Conservation (phyloP, 2,329 filamentous ascomycete species). For the Aspergillus intermedius region DNA sequence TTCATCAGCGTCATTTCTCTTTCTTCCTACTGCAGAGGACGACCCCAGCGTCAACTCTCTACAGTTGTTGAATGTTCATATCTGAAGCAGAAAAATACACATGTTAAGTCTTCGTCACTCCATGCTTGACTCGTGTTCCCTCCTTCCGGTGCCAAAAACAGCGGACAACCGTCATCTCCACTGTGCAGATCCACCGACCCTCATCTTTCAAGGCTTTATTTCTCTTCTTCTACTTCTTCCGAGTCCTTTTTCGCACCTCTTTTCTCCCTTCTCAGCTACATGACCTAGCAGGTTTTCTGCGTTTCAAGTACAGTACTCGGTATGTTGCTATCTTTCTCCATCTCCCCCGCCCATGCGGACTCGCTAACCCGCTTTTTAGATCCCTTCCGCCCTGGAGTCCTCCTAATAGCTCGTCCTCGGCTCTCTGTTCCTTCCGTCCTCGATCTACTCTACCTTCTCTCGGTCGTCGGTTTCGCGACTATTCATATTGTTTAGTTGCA, state of each 20-base stretch:
- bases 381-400: background rate
- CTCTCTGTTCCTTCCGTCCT: slow-evolving; percentile 6
- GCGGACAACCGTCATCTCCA: slow-evolving; percentile 18
- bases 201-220: slow-evolving; percentile 21
- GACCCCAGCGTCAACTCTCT: background rate
- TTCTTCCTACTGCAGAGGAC: background rate
- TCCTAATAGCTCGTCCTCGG: slow-evolving; percentile 2
- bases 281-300: slow-evolving; percentile 10
- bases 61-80: too few relatives aligned
- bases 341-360: background rate
- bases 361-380: slow-evolving; percentile 4
- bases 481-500: background rate
- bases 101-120: too few relatives aligned
- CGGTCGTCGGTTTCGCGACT: background rate
- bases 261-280: slow-evolving; percentile 10
- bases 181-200: slow-evolving; percentile 22
- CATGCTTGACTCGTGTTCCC: background rate
- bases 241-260: slow-evolving; percentile 8
- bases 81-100: too few relatives aligned
- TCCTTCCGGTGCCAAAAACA: slow-evolving; percentile 9
- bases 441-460: background rate
- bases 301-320: background rate
- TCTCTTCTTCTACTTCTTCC: slow-evolving; percentile 8
- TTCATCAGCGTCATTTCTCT: slow-evolving; percentile 1
- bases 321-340: slow-evolving; percentile 1